Base-by-base conservation (phyloP, 1,139 yeast species). In the Lodderomyces orthopsilosis region DNA sequence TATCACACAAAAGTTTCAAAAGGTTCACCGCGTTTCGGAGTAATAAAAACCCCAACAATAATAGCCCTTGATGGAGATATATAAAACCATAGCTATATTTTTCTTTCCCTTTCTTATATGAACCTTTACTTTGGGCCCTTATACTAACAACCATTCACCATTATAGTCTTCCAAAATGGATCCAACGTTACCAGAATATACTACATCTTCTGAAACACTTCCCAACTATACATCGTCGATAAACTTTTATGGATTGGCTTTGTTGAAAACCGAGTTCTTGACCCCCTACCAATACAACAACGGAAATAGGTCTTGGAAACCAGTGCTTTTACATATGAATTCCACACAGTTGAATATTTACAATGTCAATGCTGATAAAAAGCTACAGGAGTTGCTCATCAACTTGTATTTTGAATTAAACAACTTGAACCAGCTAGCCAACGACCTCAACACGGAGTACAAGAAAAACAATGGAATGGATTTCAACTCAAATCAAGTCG, bases 331-430 rank as follows among this genome's bases (percentile, higher is more conserved):
- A n/a, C 82, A 75, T 48, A 59, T 81, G 43, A 78, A 80, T 58
- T 77, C 80, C 47, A 81, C 85, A 15, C 83, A 78, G 54, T 63
- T 81, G 41, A 70, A 70, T 41, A 46, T 81, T 15, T 71, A 74
- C 49, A 59, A 59, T 21, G 46, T 72, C 17, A 55, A 57, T n/a
- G 55, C 57, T 10, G 62, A 59, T 7, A 59, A 56, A 33, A 50
- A 55, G 38, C 46, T 64, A n/a, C 46, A 46, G 15, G 58, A 58
- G n/a, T 47, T 64, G n/a, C 52, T 73, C 6, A 46, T 61, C 27
- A 59, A 64, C 24, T 56, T 71, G 22, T 71, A 58, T 53, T 55
- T 51, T 42, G 60, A 62, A 39, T 56, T 59, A 28, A 69, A 69
- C 48, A 57, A 54, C 21, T 52, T 63, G 37, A 44, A 49, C 27